These are phyloP conservation scores for Vitis hybrid DNA, from an alignment of 177 flowering plant genomes.

Conservation along the genomic window DNA sequence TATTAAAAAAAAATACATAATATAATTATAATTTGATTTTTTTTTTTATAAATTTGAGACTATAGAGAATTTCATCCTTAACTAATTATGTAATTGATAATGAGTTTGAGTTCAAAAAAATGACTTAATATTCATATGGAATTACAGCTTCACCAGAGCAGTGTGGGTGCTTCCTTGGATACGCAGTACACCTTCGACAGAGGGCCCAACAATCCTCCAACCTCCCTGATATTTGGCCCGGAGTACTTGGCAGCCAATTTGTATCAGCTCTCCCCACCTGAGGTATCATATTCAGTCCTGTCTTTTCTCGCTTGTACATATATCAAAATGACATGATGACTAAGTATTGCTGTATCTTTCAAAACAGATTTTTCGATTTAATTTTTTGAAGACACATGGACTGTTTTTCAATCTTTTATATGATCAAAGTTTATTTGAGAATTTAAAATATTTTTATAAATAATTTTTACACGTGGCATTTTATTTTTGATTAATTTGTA, in stretches of 20 bases:
- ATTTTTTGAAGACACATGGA: too few species aligned
- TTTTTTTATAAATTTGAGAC: background rate
- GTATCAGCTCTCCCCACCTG: conserved; percentile 34
- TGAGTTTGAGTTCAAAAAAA: background rate
- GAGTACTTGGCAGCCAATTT: conserved; percentile 18
- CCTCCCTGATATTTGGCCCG: conserved; percentile 23
- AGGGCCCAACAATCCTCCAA: conserved; percentile 23
- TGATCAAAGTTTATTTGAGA: too few species aligned
- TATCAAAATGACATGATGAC: too few species aligned
- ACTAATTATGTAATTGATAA: background rate
- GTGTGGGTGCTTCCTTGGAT: conserved; percentile 19
- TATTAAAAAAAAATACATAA: too few species aligned
- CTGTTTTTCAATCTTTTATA: too few species aligned
- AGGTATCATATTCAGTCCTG: conserved; percentile 17
- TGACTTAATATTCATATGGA: background rate
- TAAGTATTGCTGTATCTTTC: too few species aligned
- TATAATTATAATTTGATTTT: too few species aligned
- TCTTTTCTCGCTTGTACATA: too few species aligned
- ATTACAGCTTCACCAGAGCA: background rate
- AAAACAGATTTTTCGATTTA: too few species aligned
- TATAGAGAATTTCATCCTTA: background rate
- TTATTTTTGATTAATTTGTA: too few species aligned
- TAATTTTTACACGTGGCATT: too few species aligned
- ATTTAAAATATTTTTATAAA: too few species aligned
- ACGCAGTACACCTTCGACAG: conserved; percentile 7